phyloP scores from a whole-genome alignment of 768 basidiomycete genomes.

The Hygrocybe coccinea region DNA sequence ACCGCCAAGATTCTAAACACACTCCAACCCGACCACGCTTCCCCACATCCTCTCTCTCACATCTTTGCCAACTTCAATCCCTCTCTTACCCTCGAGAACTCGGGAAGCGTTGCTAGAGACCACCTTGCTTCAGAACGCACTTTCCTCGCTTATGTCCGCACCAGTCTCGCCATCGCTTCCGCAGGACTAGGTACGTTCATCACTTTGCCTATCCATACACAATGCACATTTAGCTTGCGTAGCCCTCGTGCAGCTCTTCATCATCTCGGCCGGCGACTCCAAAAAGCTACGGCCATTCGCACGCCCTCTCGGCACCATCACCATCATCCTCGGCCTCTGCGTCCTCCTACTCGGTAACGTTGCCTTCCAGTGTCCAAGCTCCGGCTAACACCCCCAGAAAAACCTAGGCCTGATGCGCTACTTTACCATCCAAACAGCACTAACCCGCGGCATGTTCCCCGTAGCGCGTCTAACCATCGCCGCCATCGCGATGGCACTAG shows the following conservation, averaged over 20 bases:
- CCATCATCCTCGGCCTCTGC: slow-evolving; percentile 32
- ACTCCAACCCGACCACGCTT: too few relatives aligned
- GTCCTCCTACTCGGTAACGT: slow-evolving; percentile 31
- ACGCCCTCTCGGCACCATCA: slow-evolving; percentile 43
- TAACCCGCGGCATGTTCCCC: slow-evolving; percentile 38
- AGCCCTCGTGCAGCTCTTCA: slow-evolving; percentile 47
- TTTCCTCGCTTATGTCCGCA: slow-evolving; percentile 49
- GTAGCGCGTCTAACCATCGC: slow-evolving; percentile 33
- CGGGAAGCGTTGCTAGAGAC: slow-evolving; percentile 47
- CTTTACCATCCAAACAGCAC: slow-evolving; percentile 30
- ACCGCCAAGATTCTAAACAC: too few relatives aligned
- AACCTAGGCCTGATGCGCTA: slow-evolving; percentile 20
- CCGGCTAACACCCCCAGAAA: not conserved
- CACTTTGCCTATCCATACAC: not conserved
- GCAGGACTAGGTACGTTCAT: slow-evolving; percentile 35
- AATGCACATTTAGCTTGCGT: not conserved
- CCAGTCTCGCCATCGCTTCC: slow-evolving; percentile 41
- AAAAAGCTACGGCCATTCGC: slow-evolving; percentile 15
- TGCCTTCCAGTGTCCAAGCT: not conserved
- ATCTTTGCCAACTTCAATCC: not conserved
- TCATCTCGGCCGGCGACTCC: slow-evolving; percentile 26
- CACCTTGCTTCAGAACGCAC: slow-evolving; percentile 50
- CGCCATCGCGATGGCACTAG: slow-evolving; percentile 27
- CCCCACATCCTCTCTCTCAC: too few relatives aligned
- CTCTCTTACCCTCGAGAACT: slow-evolving; percentile 35